A percentile compares a stretch with the other conserved stretches of the same genome.
Evolutionary conservation across 305 asterid species (phyloP).

Genomic region (Rubia balearica): DNA sequence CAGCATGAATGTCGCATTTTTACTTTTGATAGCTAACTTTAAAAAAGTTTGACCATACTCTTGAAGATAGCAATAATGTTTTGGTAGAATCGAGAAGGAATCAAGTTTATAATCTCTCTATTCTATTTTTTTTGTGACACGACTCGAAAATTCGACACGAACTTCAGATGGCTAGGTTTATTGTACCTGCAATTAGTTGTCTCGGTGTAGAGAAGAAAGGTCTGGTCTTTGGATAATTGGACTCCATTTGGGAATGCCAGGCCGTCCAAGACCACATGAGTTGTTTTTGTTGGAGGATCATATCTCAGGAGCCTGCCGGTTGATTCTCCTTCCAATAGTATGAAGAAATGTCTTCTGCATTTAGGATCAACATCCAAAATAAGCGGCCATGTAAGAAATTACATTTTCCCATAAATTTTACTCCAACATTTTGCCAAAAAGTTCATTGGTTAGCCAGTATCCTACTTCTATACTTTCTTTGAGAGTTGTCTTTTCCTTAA

Average conservation of each 20-base stretch:
- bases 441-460: too few species aligned
- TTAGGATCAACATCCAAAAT: not conserved
- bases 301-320: constrained; percentile 69
- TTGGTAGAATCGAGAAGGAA: too few species aligned
- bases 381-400: too few species aligned
- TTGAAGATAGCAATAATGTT: too few species aligned
- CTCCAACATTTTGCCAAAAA: too few species aligned
- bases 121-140: not conserved
- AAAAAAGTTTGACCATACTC: too few species aligned
- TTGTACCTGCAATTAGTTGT: constrained; percentile 88
- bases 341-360: constrained; percentile 66
- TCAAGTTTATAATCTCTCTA: too few species aligned
- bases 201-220: constrained; percentile 75
- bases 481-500: too few species aligned
- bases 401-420: too few species aligned
- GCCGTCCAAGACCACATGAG: constrained; percentile 63
- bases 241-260: constrained; percentile 87
- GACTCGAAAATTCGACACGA: not conserved
- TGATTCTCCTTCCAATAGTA: constrained; percentile 82
- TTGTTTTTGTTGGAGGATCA: constrained; percentile 58
- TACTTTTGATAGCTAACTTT: too few species aligned
- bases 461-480: too few species aligned
- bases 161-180: not conserved
- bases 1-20: too few species aligned
- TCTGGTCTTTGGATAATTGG: constrained; percentile 71